phyloP scores from a whole-genome alignment of 441 rosid genomes.

The Lepidium campestre region DNA sequence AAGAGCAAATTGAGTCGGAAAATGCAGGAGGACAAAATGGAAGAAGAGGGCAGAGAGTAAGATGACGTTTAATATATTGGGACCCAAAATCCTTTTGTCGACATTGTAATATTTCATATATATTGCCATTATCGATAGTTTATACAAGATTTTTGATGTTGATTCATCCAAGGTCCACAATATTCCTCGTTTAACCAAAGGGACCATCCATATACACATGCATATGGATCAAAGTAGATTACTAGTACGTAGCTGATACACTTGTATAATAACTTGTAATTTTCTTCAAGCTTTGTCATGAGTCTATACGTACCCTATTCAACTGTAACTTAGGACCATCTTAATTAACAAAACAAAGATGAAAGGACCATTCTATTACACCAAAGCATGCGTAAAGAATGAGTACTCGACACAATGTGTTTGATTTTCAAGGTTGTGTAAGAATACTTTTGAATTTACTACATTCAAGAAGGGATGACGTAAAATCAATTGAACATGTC shows the following conservation, averaged over 20 bases:
- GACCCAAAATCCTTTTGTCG: constrained; percentile 16
- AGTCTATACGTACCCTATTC: constrained; percentile 25
- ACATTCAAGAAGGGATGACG: background rate
- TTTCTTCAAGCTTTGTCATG: constrained; percentile 23
- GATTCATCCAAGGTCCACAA: constrained; percentile 24
- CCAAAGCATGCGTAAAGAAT: constrained; percentile 24
- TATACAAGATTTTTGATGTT: constrained; percentile 19
- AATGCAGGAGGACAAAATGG: constrained; percentile 5
- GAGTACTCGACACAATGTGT: constrained; percentile 4
- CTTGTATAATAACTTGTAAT: constrained; percentile 7
- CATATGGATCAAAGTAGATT: constrained; percentile 16
- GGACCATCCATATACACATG: constrained; percentile 22
- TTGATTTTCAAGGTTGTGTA: background rate
- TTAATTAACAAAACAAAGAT: background rate
- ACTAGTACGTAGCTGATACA: constrained; percentile 14
- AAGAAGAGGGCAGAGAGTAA: constrained; percentile 13
- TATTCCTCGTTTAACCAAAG: constrained; percentile 28
- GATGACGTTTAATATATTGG: constrained; percentile 16
- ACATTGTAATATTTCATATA: constrained; percentile 20
- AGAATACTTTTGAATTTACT: background rate
- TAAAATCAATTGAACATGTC: background rate
- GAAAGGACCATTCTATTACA: constrained; percentile 23
- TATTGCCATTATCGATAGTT: constrained; percentile 19
- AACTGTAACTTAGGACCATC: constrained; percentile 27
- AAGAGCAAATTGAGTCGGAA: constrained; percentile 14